Base-by-base conservation (phyloP, 345 rosid species). In the Geranium rotundifolium region DNA sequence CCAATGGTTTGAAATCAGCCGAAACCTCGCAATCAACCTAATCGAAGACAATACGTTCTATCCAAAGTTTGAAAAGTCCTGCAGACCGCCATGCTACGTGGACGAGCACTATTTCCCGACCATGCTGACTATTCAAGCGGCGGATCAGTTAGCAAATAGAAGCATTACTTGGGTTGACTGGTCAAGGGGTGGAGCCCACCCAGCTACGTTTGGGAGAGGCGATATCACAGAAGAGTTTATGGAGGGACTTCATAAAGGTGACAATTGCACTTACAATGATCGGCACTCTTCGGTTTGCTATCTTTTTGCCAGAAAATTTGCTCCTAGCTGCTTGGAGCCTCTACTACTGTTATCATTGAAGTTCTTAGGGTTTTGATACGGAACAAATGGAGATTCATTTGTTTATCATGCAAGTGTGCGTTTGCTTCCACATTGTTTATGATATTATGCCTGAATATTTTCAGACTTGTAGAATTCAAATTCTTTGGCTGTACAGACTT, bases 101-200 rank as follows among this genome's bases (percentile, higher is more conserved):
- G 99, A 93, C 52, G 96, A 93, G 73, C 99, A 93, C 75, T 90
- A 88, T 66, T 88, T 93, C 78, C 97, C 97, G 0, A 90, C 99
- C 9, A 88, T 90, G 99, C 74, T 93, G 60, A 81, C 86, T n/a
- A 81, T 93, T n/a, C 70, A 77, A 76, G 81, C 85, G 29, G 65
- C 90, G 19, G n/a, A 59, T 10, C 78, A 60, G 20, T 29, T 93
- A 52, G 99, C 97, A 7, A 93, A 93, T 63, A 73, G 97, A 72
- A 90, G 92, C 81, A 10, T 86, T 60, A 90, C 99, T 0, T 90
- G 92, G 95, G 96, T 85, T 29, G 99, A 95, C 73, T 95, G 97
- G 99, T 95, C 99, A 0, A 77, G 99, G 58, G 99, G 99, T 0
- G 97, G 97, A 0, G 69, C 96, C 61, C 99, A 90, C 75, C 99